Conservation (phyloP, 2,329 filamentous ascomycete genomes). For the Blastomyces emzantsi region DNA sequence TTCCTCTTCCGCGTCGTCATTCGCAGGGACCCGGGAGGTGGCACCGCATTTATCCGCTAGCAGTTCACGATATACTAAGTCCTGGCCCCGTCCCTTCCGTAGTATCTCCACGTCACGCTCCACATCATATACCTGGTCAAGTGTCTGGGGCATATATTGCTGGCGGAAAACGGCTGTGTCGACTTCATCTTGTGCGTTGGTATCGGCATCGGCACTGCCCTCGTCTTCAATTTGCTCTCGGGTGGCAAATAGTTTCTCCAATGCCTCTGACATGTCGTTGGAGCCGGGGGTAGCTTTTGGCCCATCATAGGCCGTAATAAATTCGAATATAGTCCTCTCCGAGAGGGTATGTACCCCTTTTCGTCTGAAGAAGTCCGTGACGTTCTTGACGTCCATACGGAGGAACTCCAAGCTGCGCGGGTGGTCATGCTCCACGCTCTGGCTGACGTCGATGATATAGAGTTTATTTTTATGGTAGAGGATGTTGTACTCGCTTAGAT, state of each 20-base stretch:
- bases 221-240: conserved; percentile 42
- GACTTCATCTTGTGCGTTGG: conserved; percentile 54
- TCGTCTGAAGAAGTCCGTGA: conserved; percentile 81
- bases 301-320: conserved; percentile 59
- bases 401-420: conserved; percentile 86
- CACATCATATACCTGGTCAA: conserved; percentile 93
- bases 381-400: conserved; percentile 97
- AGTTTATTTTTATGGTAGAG: conserved; percentile 75
- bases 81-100: conserved; percentile 60
- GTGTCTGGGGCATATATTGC: conserved; percentile 91
- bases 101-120: conserved; percentile 81
- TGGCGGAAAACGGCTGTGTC: conserved; percentile 91
- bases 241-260: conserved; percentile 59
- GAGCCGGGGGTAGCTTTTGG: conserved; percentile 24
- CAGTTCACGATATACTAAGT: conserved; percentile 78
- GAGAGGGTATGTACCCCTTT: conserved; percentile 73
- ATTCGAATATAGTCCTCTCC: conserved; percentile 74
- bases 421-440: conserved; percentile 95
- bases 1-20: conserved; percentile 25
- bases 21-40: conserved; percentile 15
- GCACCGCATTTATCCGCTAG: conserved; percentile 57
- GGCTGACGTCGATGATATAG: conserved; percentile 95
- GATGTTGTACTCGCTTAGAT: conserved; percentile 97
- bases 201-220: conserved; percentile 35
- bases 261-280: conserved; percentile 49